phyloP scores from a whole-genome alignment of 2,329 filamentous ascomycete genomes.

The Coleophoma eucalyptorum region DNA sequence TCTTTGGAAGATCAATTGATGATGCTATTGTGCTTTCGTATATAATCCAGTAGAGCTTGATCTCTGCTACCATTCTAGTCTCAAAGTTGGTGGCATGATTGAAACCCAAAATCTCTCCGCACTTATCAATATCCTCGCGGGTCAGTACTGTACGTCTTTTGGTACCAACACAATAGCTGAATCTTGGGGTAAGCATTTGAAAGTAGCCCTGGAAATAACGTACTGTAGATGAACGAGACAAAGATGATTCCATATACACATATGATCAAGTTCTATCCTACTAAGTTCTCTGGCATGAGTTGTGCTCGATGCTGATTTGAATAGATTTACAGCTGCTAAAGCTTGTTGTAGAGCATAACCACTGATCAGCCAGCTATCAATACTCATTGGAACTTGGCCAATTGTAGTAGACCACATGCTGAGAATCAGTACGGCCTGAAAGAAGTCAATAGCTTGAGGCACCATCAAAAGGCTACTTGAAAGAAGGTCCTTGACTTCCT shows the following conservation, averaged over 20 bases:
- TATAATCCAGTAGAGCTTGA: constrained; percentile 40
- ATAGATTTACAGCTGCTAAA: constrained; percentile 32
- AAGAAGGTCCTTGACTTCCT: no score
- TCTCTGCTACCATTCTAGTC: constrained; percentile 40
- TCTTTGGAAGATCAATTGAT: constrained; percentile 28
- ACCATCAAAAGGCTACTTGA: no score
- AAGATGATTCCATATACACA: no score
- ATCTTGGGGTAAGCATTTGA: no score
- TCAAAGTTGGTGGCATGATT: constrained; percentile 39
- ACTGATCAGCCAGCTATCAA: constrained; percentile 41
- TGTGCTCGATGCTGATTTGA: no score
- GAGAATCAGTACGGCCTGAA: no score
- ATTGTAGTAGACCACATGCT: constrained; percentile 40
- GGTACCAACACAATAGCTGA: no score
- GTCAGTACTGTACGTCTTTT: constrained; percentile 16
- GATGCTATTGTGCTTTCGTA: constrained; percentile 31
- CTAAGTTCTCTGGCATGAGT: no score
- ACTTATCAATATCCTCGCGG: constrained; percentile 31
- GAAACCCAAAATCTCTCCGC: constrained; percentile 31
- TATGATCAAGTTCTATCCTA: no score
- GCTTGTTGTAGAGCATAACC: constrained; percentile 39
- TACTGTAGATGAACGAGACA: no score
- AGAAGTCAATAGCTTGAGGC: no score
- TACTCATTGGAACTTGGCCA: constrained; percentile 36
- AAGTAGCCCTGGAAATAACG: no score